Base-by-base conservation (phyloP, 805 yeast species). In the Lachancea sp. region DNA sequence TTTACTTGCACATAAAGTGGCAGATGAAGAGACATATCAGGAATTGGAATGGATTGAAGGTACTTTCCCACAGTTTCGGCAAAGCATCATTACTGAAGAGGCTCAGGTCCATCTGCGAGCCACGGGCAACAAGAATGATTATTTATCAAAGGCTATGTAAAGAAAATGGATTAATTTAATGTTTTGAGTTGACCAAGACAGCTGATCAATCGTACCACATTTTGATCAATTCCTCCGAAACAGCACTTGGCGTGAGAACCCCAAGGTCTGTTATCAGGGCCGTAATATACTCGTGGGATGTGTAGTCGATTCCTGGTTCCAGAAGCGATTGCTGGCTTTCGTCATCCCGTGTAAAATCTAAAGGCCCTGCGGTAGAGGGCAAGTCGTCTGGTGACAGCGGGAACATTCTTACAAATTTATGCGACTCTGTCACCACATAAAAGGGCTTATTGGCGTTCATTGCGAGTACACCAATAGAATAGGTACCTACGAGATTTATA, bases 211-310 rank as follows among this genome's bases (percentile, higher is more conserved):
- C 97, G 56, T 88, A 89, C 97, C 97, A 92, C 78, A 92, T 87
- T 65, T 92, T 92, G 60, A 92, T 92, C 63, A 92, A 74, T 65
- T 92, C 99, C 61, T 92, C 98, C n/a, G 95, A 83, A 16, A 92
- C 98, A 0, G 97, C 97, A 45, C 95, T 83, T 9, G 98, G 96
- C 5, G 99, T 92, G 50, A 92, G 71, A 1, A 92, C 97, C 13
- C 99, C 99, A 48, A 92, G 70, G 61, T 92, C 99, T 3, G 98
- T 90, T 45, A 92, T 87, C 50, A 92, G 72, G 3, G 97, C 97
- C 2, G 98, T 92, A 40, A 92, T 84, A 56, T 81, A 87, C 52
- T 89, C 90, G 63, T 92, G 96, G 9, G 97, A 95, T 0, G 99
- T 92, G 65, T 88, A 94, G 63, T 92, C 99, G 36, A 88, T 76